A percentile compares a stretch with the other conserved stretches of the same genome.
phyloP scores from a whole-genome alignment of 1,284 basidiomycete genomes.

The Cryptococcus sp. region DNA sequence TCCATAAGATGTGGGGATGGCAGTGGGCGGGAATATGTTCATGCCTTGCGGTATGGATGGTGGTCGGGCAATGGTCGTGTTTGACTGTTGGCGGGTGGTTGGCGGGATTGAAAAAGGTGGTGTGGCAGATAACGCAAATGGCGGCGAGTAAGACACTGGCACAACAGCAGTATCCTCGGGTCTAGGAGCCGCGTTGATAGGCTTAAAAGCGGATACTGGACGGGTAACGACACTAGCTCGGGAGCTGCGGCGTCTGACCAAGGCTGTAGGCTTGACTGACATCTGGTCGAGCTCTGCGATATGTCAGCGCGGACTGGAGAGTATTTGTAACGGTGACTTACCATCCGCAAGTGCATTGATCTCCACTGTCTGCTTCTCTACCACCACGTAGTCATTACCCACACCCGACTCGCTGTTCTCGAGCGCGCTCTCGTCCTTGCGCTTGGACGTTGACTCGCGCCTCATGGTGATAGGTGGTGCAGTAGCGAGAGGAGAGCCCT shows the following conservation, averaged over 20 bases:
- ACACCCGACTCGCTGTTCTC: constrained; percentile 43
- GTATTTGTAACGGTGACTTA: constrained; percentile 30
- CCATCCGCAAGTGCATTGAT: constrained; percentile 61
- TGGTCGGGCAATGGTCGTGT: constrained; percentile 26
- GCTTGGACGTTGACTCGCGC: constrained; percentile 19
- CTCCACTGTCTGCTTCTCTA: constrained; percentile 61
- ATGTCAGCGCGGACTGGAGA: constrained; percentile 2
- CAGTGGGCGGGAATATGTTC: constrained; percentile 41
- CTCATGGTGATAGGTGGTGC: constrained; percentile 46
- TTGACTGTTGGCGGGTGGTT: constrained; percentile 18
- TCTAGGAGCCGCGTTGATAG: constrained; percentile 18
- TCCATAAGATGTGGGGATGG: constrained; percentile 16
- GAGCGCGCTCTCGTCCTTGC: constrained; percentile 40
- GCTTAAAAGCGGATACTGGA: constrained; percentile 47
- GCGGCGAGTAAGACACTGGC: constrained; percentile 51
- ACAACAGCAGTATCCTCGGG: constrained; percentile 21
- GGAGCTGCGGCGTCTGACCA: constrained; percentile 51
- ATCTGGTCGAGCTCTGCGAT: constrained; percentile 53
- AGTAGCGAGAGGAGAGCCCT: constrained; percentile 46
- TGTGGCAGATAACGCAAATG: constrained; percentile 52
- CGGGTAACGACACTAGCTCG: constrained; percentile 43
- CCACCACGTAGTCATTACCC: constrained; percentile 58
- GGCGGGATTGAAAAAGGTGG: constrained; percentile 52
- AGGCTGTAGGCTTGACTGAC: constrained; percentile 43
- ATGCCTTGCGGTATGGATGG: constrained; percentile 39